Conservation (phyloP, 257 asterid genomes). For the Plantago major region DNA sequence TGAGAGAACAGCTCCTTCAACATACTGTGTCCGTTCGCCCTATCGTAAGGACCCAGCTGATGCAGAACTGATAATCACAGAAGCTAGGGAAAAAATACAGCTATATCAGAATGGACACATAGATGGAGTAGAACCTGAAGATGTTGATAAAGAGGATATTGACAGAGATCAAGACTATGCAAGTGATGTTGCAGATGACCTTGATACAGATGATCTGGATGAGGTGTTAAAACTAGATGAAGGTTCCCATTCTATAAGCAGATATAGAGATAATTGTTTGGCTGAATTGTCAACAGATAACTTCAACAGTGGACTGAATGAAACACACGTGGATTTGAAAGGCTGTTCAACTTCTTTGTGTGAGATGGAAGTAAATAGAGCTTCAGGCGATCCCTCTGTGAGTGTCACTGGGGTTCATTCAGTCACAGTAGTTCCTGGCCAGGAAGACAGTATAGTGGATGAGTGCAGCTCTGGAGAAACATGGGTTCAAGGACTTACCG, state of each 20-base stretch:
- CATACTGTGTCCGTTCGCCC: conserved; percentile 80
- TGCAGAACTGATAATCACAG: conserved; percentile 54
- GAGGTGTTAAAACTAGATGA: conserved; percentile 31
- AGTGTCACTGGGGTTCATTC: conserved; percentile 18
- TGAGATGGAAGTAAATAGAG: conserved; percentile 31
- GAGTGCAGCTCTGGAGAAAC: conserved; percentile 50
- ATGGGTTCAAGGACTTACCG: conserved; percentile 88
- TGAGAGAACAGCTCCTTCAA: conserved; percentile 96
- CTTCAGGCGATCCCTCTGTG: conserved; percentile 25
- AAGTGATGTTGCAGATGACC: conserved; percentile 69
- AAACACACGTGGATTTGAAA: conserved; percentile 18
- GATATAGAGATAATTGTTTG: conserved; percentile 15
- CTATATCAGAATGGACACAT: conserved; percentile 46
- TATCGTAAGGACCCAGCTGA: conserved; percentile 75
- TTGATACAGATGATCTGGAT: conserved; percentile 56
- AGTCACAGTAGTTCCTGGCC: conserved; percentile 21
- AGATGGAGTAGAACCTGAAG: conserved; percentile 60
- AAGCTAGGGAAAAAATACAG: conserved; percentile 67
- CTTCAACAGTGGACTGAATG: conserved; percentile 27
- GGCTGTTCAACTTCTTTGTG: conserved; percentile 25
- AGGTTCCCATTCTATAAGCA: conserved; percentile 29
- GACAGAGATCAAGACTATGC: conserved; percentile 75
- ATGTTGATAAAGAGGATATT: conserved; percentile 61
- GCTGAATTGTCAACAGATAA: conserved; percentile 24
- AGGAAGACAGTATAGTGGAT: conserved; percentile 41